A percentile compares a stretch with the other conserved stretches of the same genome.
phyloP scores from a whole-genome alignment of 768 basidiomycete genomes.

The Macrocybe gigantea region DNA sequence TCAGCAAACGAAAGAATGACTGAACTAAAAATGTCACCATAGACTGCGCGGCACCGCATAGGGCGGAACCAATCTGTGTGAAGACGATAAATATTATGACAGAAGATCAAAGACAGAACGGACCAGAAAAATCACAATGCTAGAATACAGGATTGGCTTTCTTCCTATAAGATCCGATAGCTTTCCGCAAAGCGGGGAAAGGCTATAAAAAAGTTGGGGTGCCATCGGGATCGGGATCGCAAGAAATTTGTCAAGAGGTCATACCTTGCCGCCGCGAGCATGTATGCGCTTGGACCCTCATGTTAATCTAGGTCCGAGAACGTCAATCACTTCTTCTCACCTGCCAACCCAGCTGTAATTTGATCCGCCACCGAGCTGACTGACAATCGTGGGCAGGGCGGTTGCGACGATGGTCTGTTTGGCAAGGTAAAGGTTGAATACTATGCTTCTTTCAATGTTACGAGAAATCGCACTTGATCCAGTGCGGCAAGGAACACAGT shows the following conservation, averaged over 20 bases:
- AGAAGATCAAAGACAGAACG: slow-evolving; percentile 7
- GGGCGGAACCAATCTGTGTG: slow-evolving; percentile 63
- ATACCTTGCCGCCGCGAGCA: slow-evolving; percentile 56
- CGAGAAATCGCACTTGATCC: slow-evolving; percentile 41
- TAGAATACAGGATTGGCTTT: slow-evolving; percentile 65
- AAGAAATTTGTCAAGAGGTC: slow-evolving; percentile 1
- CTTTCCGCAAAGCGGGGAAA: slow-evolving; percentile 76
- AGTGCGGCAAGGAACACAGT: slow-evolving; percentile 47
- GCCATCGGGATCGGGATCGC: not conserved
- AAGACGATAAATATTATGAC: not conserved
- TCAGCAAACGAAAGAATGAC: not conserved
- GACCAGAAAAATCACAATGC: slow-evolving; percentile 67
- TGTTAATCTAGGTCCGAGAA: not conserved
- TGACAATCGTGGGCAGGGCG: slow-evolving; percentile 70
- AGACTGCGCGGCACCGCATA: slow-evolving; percentile 76
- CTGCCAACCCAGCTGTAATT: slow-evolving; percentile 73
- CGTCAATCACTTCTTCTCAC: slow-evolving; percentile 23
- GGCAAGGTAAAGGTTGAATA: not conserved
- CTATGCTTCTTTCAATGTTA: not conserved
- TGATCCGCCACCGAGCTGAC: slow-evolving; percentile 54
- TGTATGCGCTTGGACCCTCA: slow-evolving; percentile 50
- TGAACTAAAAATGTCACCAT: slow-evolving; percentile 33
- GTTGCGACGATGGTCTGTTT: slow-evolving; percentile 65
- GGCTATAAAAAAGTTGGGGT: slow-evolving; percentile 20
- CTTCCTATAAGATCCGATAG: slow-evolving; percentile 54